A percentile compares a stretch with the other conserved stretches of the same genome.
phyloP scores from a whole-genome alignment of 768 basidiomycete genomes.

The Tephrocybe sp. region DNA sequence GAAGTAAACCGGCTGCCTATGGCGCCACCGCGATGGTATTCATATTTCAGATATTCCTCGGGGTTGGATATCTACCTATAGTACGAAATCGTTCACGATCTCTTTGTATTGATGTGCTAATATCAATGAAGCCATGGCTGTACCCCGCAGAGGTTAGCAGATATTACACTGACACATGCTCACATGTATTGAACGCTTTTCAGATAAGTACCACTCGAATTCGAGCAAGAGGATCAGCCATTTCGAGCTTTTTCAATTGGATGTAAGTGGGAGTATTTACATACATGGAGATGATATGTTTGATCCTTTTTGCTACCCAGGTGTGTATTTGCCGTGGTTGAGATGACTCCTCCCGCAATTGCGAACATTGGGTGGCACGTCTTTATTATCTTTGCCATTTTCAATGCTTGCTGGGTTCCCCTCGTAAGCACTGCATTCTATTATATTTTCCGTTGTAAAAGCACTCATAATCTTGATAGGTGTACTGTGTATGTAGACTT shows the following conservation, averaged over 20 bases:
- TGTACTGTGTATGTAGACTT: conserved; percentile 15
- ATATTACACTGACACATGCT: background rate
- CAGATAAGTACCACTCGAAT: conserved; percentile 40
- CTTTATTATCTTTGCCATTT: conserved; percentile 45
- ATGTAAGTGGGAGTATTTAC: conserved; percentile 19
- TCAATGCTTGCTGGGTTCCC: conserved; percentile 44
- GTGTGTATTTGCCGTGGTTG: conserved; percentile 39
- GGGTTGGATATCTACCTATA: conserved; percentile 38
- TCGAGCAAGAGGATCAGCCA: conserved; percentile 32
- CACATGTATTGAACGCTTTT: background rate
- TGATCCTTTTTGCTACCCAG: conserved; percentile 3
- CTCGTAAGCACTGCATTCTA: conserved; percentile 30
- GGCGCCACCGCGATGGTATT: conserved; percentile 41
- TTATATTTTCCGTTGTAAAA: background rate
- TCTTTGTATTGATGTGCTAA: background rate
- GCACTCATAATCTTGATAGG: background rate
- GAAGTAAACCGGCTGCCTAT: conserved; percentile 31
- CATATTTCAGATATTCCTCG: conserved; percentile 40
- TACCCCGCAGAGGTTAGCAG: conserved; percentile 31
- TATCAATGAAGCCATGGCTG: conserved; percentile 28
- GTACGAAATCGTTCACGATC: conserved; percentile 23
- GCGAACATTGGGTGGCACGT: conserved; percentile 43
- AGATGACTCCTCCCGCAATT: conserved; percentile 43
- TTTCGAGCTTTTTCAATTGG: conserved; percentile 34
- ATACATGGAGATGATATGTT: background rate